phyloP scores from a whole-genome alignment of 768 basidiomycete genomes.

The Panaeolus papilionaceus region DNA sequence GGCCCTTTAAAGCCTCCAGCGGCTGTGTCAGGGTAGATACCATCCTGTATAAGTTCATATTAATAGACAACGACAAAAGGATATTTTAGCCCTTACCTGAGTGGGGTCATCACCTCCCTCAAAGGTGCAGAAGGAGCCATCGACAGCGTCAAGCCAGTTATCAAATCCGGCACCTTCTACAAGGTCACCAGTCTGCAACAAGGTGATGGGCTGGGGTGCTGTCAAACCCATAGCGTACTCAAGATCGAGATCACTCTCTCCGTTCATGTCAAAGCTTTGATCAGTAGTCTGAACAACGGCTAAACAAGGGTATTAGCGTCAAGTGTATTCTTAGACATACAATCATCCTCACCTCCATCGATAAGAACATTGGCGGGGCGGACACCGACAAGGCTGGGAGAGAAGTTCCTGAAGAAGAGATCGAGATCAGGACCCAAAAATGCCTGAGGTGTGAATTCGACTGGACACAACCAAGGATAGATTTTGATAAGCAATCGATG shows the following conservation, averaged over 20 bases:
- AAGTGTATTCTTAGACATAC: background rate
- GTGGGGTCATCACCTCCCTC: conserved; percentile 50
- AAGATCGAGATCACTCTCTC: conserved; percentile 64
- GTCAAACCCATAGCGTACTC: conserved; percentile 60
- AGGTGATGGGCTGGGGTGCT: conserved; percentile 42
- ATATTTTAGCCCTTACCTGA: conserved; percentile 36
- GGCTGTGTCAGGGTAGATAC: conserved; percentile 35
- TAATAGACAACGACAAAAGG: background rate
- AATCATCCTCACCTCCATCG: conserved; percentile 36
- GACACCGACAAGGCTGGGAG: conserved; percentile 41
- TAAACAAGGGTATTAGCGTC: background rate
- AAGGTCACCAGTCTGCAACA: conserved; percentile 53
- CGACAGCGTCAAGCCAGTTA: conserved; percentile 57
- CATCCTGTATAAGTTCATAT: conserved; percentile 28
- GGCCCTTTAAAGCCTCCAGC: conserved; percentile 41
- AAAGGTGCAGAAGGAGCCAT: conserved; percentile 50
- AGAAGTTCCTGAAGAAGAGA: conserved; percentile 32
- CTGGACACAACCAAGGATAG: conserved; percentile 18
- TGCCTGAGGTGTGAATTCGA: conserved; percentile 35
- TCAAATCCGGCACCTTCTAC: conserved; percentile 52
- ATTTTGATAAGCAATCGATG: background rate
- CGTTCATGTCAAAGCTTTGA: conserved; percentile 52
- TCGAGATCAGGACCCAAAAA: conserved; percentile 33
- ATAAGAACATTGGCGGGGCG: conserved; percentile 39
- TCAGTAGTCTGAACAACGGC: conserved; percentile 50